A percentile compares a stretch with the other conserved stretches of the same genome.
Conservation (phyloP, 768 basidiomycete genomes). For the Lactarius psammicola region DNA sequence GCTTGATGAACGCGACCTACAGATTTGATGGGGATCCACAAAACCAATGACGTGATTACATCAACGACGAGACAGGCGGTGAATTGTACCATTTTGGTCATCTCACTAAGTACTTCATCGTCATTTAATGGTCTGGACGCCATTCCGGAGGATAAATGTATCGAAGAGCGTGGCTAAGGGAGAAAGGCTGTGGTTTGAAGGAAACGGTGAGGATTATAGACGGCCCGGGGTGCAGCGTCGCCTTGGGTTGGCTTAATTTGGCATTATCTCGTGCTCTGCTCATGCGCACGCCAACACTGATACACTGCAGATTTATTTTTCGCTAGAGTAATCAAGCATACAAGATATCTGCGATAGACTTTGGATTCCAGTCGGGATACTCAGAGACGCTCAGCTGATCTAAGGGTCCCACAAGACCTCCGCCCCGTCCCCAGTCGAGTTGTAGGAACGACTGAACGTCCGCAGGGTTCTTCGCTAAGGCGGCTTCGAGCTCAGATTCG, state of each 20-base stretch:
- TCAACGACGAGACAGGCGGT: constrained; percentile 29
- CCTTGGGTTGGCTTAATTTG: background rate
- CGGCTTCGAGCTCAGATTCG: constrained; percentile 19
- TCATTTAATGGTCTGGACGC: constrained; percentile 83
- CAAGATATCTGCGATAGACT: constrained; percentile 14
- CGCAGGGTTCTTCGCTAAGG: constrained; percentile 14
- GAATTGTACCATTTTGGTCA: constrained; percentile 92
- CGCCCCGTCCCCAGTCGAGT: constrained; percentile 20
- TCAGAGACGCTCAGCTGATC: constrained; percentile 17
- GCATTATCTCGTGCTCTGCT: background rate
- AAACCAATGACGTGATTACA: constrained; percentile 5
- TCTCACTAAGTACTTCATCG: constrained; percentile 92
- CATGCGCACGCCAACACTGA: background rate
- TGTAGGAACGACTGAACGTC: constrained; percentile 12
- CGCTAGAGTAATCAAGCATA: background rate
- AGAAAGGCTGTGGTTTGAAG: background rate
- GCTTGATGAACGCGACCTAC: constrained; percentile 94
- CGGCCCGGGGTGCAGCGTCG: background rate
- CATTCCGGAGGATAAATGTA: constrained; percentile 41
- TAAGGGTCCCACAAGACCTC: constrained; percentile 17
- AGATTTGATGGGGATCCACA: background rate
- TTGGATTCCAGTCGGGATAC: constrained; percentile 29
- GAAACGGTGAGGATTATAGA: background rate
- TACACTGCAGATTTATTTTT: background rate
- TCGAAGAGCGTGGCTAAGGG: background rate